Evolutionary conservation across 2,329 filamentous ascomycete species (phyloP).

Genomic region (Hymenoscyphus linearis): DNA sequence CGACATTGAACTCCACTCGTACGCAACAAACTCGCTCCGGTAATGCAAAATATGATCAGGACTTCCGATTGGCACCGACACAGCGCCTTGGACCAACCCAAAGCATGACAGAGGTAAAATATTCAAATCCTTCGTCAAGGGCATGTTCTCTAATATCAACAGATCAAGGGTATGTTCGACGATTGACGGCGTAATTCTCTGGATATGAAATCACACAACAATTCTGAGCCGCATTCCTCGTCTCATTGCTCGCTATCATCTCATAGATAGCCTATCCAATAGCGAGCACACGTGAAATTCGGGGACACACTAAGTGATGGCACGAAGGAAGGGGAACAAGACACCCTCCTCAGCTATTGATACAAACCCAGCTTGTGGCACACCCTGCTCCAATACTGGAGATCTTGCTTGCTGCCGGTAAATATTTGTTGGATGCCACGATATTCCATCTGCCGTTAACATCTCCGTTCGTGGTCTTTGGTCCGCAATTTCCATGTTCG

Average conservation of each 20-base stretch:
- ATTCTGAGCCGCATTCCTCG: background rate
- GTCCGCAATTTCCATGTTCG: conserved; percentile 94
- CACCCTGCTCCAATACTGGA: conserved; percentile 73
- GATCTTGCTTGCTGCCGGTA: conserved; percentile 48
- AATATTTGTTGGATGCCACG: conserved; percentile 53
- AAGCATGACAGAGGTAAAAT: conserved; percentile 60
- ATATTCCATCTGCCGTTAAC: conserved; percentile 66
- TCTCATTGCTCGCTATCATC: background rate
- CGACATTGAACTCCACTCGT: conserved; percentile 24
- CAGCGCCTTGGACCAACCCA: conserved; percentile 64
- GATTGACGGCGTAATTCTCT: conserved; percentile 25
- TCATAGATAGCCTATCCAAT: background rate
- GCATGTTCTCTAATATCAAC: conserved; percentile 18
- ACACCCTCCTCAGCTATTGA: conserved; percentile 28
- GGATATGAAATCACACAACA: background rate
- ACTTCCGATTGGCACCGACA: conserved; percentile 13
- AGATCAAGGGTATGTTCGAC: conserved; percentile 32
- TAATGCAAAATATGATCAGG: background rate
- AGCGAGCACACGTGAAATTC: background rate
- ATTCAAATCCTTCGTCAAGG: conserved; percentile 13
- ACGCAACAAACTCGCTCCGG: conserved; percentile 9
- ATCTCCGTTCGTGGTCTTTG: conserved; percentile 55
- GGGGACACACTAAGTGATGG: background rate
- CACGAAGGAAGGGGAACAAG: background rate
- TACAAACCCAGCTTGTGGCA: conserved; percentile 77